phyloP scores from a whole-genome alignment of 225 moss, liverwort and hornwort genomes.

The Pseudoscleropodium purum region DNA sequence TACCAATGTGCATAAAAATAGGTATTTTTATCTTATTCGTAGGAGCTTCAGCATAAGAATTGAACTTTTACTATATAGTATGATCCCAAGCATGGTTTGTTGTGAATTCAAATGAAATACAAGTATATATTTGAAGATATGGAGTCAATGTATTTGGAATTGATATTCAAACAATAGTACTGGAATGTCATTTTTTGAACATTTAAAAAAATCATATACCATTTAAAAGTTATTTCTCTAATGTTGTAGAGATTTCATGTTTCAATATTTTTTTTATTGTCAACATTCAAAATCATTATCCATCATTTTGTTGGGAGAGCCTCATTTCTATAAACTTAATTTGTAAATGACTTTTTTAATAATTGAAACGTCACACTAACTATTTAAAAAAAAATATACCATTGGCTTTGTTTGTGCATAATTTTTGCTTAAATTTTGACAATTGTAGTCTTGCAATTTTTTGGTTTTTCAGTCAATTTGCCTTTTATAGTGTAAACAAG shows the following conservation, averaged over 20 bases:
- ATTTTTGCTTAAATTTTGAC: not conserved
- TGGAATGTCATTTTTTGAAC: not conserved
- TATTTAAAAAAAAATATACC: not conserved
- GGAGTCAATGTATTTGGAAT: not conserved
- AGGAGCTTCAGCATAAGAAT: fast-evolving
- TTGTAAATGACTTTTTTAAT: not conserved
- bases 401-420: not conserved
- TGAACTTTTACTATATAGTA: fast-evolving
- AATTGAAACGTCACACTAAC: not conserved
- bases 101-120: not conserved
- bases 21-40: not conserved
- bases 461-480: no score
- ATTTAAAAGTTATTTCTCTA: not conserved
- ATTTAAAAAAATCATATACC: not conserved
- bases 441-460: no score
- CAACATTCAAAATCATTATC: not conserved
- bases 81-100: not conserved
- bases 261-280: not conserved
- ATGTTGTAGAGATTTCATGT: not conserved
- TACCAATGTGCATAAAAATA: not conserved
- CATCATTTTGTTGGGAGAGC: not conserved
- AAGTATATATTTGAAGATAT: not conserved
- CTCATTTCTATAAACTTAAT: not conserved
- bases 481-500: no score
- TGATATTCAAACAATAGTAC: not conserved